Evolutionary conservation across 352 stramenopile genomes (phyloP), one percentile per base, ranked within the genome.

Genomic region (Globisporangium middletonii): DNA sequence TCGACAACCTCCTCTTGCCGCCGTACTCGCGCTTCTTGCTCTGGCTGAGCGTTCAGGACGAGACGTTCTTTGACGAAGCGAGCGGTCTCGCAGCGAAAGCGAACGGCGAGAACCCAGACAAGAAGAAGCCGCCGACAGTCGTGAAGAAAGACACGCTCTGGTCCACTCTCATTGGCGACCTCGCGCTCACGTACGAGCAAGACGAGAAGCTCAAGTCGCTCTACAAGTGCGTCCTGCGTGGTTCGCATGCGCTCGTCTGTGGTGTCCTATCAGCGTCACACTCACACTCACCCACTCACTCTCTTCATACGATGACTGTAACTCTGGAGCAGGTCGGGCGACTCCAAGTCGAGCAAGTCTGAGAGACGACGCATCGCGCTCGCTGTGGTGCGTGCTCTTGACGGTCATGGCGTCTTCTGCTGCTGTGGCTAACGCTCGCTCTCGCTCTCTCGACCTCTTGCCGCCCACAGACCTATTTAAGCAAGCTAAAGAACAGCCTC

Each of bases 21-120:
- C 86, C 86, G n/a, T 95, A 95, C 68, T 92, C 79, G 61, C 83
- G 86, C 15, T 94, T 95, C 54, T 56, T 95, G n/a, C 59, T 95
- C 46, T 95, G 86, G 86, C 79, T 95, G 41, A 94, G 83, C 57
- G 89, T 92, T 45, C 86, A 95, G 47, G 79, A 93, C 37, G 85
- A 95, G 49, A 65, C 66, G 4, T 95, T 95, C 55, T 95, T 92
- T 60, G 80, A 91, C 42, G 75, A 94, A 67, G 62, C 72, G 5
- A 87, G 73, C 55, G 64, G 69, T 16, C 59, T 75, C 49, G 62
- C 68, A 26, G 58, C 66, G 7, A 90, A 89, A 38, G 65, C 72
- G 12, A 57, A 60, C 5, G 66, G 64, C 18, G 79, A 89, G 4
- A 76, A 54, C 23, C 57, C 60, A 2, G 78, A 89, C 58, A 92